Base-by-base conservation (phyloP, 352 stramenopile genomes). In the Halophytophthora polymorphica region DNA sequence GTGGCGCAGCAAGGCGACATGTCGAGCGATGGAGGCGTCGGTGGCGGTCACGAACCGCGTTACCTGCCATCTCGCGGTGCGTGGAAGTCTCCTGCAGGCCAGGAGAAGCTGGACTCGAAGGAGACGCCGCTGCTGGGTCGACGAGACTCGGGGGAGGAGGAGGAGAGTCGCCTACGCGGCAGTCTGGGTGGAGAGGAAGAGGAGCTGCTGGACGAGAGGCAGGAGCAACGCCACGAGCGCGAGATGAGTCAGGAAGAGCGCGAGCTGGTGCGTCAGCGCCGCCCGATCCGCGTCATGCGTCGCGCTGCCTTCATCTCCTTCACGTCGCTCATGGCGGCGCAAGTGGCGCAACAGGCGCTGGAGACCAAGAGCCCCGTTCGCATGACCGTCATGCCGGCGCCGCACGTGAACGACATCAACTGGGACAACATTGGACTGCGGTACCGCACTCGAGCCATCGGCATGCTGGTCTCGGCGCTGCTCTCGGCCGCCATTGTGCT, bases 301-400 rank as follows among this genome's bases (percentile, higher is more conserved):
- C 66, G 72, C 23, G 66, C 74, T 2, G 83, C 83, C 40, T 93
- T 93, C 52, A 62, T 93, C n/a, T 87, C 70, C 13, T 93, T 91
- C 54, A 77, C 65, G 35, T 87, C 77, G 36, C 69, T 93, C 23
- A 80, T 76, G 58, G 83, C 83, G 17, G 62, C 77, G 8, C 83
- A 93, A 34, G 68, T 83, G 14, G 78, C 76, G 6, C 80, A 91
- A 56, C 80, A 93, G 37, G 69, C 76, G 3, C 58, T 91, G 2
- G 78, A 91, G 43, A 68, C 70, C 4, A 72, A 77, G 25, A 63
- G 89, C 37, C 73, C 76, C 14, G 61, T 79, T 23, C 60, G 65
- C 28, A 76, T 91, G 73, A 53, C 61, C 23, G 61, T 88, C 25
- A 50, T 61, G 5, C 56, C 77, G 2, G 83, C 83, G 14, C 80